Percentiles rank a stretch among this genome's conserved stretches.
Conservation (phyloP, 805 yeast species). For the Teunomyces funiuensis region DNA sequence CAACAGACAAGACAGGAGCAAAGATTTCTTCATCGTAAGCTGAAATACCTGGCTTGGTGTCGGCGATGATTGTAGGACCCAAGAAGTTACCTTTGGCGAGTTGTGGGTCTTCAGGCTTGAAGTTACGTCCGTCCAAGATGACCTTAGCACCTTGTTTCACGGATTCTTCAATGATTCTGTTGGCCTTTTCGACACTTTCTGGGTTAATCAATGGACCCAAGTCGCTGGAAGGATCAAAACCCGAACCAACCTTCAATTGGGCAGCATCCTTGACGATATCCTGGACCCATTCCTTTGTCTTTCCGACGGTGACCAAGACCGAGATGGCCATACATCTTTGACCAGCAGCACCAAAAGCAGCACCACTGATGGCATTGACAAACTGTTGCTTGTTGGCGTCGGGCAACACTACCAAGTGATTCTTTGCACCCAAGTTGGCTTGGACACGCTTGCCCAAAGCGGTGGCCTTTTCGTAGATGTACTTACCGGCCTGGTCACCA, state of each 20-base stretch:
- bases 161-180: constrained; percentile 54
- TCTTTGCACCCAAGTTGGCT: constrained; percentile 78
- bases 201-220: constrained; percentile 75
- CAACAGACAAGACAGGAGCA: constrained; percentile 70
- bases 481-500: constrained; percentile 74
- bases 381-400: constrained; percentile 68
- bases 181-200: constrained; percentile 52
- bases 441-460: constrained; percentile 73
- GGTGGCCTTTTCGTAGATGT: constrained; percentile 65
- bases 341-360: constrained; percentile 84
- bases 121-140: constrained; percentile 62
- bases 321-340: constrained; percentile 83
- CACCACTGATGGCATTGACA: constrained; percentile 65
- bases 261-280: constrained; percentile 61
- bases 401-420: constrained; percentile 71
- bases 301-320: constrained; percentile 70
- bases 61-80: constrained; percentile 66
- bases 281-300: constrained; percentile 58
- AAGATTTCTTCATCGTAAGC: constrained; percentile 74
- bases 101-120: constrained; percentile 36
- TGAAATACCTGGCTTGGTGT: constrained; percentile 65
- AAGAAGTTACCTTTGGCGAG: constrained; percentile 62
- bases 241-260: constrained; percentile 59
- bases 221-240: constrained; percentile 61
- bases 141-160: constrained; percentile 63